A percentile compares a stretch with the other conserved stretches of the same genome.
Evolutionary conservation across 805 yeast genomes (phyloP).

Genomic region (Yamadazyma scolyti): DNA sequence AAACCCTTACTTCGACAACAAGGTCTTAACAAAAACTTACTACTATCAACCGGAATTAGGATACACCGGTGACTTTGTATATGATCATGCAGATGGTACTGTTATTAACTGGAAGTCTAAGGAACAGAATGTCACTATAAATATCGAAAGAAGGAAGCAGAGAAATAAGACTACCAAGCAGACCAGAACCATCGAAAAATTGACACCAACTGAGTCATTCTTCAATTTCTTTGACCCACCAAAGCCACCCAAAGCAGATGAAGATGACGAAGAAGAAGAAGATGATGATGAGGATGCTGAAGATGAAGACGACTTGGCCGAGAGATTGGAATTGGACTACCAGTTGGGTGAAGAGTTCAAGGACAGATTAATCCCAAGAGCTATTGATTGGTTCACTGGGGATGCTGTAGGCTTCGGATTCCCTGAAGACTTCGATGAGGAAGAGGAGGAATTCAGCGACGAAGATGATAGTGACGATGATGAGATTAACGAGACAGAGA

Average conservation of each 20-base stretch:
- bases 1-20: slow-evolving; percentile 76
- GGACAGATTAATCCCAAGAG: slow-evolving; percentile 93
- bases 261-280: slow-evolving; percentile 49
- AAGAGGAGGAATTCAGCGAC: slow-evolving; percentile 54
- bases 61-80: slow-evolving; percentile 92
- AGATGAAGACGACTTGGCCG: slow-evolving; percentile 72
- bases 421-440: slow-evolving; percentile 59
- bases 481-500: slow-evolving; percentile 51
- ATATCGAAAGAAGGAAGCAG: slow-evolving; percentile 92
- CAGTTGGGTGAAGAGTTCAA: slow-evolving; percentile 94
- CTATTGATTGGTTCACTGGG: slow-evolving; percentile 98
- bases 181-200: slow-evolving; percentile 91
- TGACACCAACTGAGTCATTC: slow-evolving; percentile 91
- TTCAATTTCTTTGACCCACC: slow-evolving; percentile 97
- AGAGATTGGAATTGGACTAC: slow-evolving; percentile 85
- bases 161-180: slow-evolving; percentile 95
- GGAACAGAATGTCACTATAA: slow-evolving; percentile 78
- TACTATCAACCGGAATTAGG: slow-evolving; percentile 93
- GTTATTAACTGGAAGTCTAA: slow-evolving; percentile 80
- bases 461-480: slow-evolving; percentile 49
- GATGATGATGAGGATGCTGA: slow-evolving; percentile 56
- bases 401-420: slow-evolving; percentile 77
- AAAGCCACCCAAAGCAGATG: slow-evolving; percentile 55
- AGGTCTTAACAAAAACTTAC: slow-evolving; percentile 75
- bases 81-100: slow-evolving; percentile 93